These are phyloP conservation scores for Trichosanthes truncata DNA, from an alignment of 306 rosid genomes.

Conservation along the genomic window DNA sequence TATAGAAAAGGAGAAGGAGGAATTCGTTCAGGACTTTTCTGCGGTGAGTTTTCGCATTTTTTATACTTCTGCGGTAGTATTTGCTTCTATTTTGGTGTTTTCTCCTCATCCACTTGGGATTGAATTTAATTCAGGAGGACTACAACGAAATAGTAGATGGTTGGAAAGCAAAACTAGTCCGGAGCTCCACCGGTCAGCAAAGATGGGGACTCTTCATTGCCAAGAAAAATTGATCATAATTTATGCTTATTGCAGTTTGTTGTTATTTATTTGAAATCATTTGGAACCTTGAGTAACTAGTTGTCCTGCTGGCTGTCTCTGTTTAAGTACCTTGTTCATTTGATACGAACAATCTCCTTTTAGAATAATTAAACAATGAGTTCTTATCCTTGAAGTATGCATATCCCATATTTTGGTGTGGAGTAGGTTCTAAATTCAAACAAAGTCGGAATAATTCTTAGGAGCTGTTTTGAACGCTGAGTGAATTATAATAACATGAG, in stretches of 20 bases:
- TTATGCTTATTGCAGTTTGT: neutral
- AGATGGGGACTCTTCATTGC: constrained; percentile 59
- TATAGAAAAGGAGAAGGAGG: constrained; percentile 51
- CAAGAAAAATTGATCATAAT: constrained; percentile 36
- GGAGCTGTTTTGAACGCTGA: no score
- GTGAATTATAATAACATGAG: no score
- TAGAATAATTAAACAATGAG: neutral
- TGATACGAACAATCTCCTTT: neutral
- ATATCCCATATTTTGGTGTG: neutral
- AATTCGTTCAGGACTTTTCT: constrained; percentile 54
- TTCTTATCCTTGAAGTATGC: neutral
- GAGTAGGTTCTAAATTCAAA: neutral
- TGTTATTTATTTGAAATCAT: neutral
- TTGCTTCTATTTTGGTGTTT: neutral
- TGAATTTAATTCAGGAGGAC: constrained; percentile 21
- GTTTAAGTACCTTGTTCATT: neutral
- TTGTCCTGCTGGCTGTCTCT: neutral
- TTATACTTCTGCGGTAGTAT: neutral
- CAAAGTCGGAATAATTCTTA: no score
- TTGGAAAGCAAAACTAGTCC: constrained; percentile 39
- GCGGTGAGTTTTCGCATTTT: constrained; percentile 27
- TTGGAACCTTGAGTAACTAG: neutral
- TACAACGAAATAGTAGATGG: constrained; percentile 37
- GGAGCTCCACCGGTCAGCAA: constrained; percentile 34
- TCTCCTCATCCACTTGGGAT: neutral